A percentile compares a stretch with the other conserved stretches of the same genome.
Conservation (phyloP, 352 stramenopile species). For the Globisporangium acanthophoron region DNA sequence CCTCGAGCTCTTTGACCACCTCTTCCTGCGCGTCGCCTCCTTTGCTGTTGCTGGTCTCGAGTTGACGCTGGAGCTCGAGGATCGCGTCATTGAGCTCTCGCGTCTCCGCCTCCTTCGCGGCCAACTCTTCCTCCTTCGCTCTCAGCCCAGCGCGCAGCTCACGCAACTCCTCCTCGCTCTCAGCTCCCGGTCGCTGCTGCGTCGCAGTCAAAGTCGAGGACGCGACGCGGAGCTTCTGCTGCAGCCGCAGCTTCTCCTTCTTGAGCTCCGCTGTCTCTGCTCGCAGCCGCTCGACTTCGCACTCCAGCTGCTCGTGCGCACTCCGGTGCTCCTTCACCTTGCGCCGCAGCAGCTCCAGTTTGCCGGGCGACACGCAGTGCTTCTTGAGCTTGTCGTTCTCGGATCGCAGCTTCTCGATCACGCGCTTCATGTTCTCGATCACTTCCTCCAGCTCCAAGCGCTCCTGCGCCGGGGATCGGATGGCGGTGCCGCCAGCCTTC, state of each 20-base stretch:
- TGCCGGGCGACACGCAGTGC: slow-evolving; percentile 28
- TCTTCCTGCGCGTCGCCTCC: background rate
- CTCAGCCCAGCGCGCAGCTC: slow-evolving; percentile 16
- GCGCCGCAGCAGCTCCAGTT: slow-evolving; percentile 33
- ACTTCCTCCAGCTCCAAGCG: slow-evolving; percentile 65
- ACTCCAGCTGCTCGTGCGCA: slow-evolving; percentile 26
- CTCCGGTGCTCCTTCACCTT: slow-evolving; percentile 51
- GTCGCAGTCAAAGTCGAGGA: slow-evolving; percentile 15
- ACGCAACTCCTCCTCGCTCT: slow-evolving; percentile 9
- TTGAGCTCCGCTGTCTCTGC: slow-evolving; percentile 33
- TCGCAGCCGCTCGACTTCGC: slow-evolving; percentile 34
- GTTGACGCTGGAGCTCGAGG: slow-evolving; percentile 17
- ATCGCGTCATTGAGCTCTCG: background rate
- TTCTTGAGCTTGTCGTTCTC: slow-evolving; percentile 69
- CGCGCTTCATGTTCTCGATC: slow-evolving; percentile 78
- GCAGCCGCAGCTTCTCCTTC: slow-evolving; percentile 59
- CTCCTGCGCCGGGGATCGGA: slow-evolving; percentile 25
- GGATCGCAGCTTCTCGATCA: slow-evolving; percentile 68
- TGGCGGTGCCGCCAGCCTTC: background rate
- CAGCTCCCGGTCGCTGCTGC: slow-evolving; percentile 3
- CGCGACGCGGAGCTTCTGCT: slow-evolving; percentile 56
- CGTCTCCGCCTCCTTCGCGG: background rate
- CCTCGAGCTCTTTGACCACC: background rate
- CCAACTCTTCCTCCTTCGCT: slow-evolving; percentile 16
- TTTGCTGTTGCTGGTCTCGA: background rate